Percentiles rank a stretch among this genome's conserved stretches.
phyloP scores from a whole-genome alignment of 2,329 filamentous ascomycete species.

The Aspergillus proliferans region DNA sequence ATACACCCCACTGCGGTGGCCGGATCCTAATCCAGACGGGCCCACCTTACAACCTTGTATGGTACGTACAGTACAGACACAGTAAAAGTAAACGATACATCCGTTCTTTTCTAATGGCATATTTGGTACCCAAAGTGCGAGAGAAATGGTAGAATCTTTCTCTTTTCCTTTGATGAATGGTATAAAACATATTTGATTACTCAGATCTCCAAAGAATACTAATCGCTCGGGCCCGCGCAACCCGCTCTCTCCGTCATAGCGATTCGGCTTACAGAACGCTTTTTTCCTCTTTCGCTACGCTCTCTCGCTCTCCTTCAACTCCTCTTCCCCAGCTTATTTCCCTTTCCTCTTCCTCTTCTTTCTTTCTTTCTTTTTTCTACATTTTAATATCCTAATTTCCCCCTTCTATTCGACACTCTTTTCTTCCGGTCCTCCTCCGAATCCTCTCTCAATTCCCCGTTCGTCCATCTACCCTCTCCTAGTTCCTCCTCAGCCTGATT shows the following conservation, averaged over 20 bases:
- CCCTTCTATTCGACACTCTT: conserved; percentile 12
- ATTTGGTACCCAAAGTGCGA: too few species aligned
- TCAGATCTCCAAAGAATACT: too few species aligned
- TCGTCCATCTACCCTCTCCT: not conserved
- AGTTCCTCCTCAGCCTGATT: too few species aligned
- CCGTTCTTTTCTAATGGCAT: too few species aligned
- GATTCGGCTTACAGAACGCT: not conserved
- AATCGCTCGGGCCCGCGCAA: conserved; percentile 11
- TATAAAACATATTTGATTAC: too few species aligned
- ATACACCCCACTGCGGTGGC: too few species aligned
- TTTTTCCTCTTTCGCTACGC: conserved; percentile 1
- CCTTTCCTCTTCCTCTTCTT: conserved; percentile 12
- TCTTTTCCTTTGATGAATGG: too few species aligned
- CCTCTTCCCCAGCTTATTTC: conserved; percentile 11
- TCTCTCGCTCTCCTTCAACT: conserved; percentile 1
- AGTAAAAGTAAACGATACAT: too few species aligned
- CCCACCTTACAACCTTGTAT: too few species aligned
- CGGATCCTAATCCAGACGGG: too few species aligned
- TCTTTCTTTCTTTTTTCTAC: conserved; percentile 5
- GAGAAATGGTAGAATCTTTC: too few species aligned
- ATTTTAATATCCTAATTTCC: conserved; percentile 5
- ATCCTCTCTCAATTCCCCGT: conserved; percentile 15
- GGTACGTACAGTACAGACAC: too few species aligned
- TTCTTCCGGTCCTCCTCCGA: conserved; percentile 6
- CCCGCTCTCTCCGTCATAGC: conserved; percentile 8